Conservation (phyloP, 1,284 basidiomycete species). For the Lentinula novae-zelandiae region DNA sequence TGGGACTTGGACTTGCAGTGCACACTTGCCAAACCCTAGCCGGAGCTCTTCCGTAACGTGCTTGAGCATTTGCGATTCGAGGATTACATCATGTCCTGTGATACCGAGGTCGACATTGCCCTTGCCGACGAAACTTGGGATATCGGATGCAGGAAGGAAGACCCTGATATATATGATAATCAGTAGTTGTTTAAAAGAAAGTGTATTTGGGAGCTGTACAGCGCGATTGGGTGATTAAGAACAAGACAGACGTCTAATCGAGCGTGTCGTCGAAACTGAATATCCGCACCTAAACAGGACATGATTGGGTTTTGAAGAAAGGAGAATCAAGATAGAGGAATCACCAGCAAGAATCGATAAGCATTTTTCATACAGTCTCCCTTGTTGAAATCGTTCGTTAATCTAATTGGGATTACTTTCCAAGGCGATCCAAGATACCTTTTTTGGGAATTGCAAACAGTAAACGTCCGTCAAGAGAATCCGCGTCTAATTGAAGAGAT, state of each 20-base stretch:
- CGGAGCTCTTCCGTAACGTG: slow-evolving; percentile 80
- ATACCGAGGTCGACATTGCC: slow-evolving; percentile 94
- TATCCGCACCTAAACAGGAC: slow-evolving; percentile 75
- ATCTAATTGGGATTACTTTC: not conserved
- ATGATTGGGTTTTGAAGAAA: not conserved
- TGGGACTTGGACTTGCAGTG: slow-evolving; percentile 89
- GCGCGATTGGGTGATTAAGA: slow-evolving; percentile 89
- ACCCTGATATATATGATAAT: slow-evolving; percentile 52
- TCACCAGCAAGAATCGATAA: slow-evolving; percentile 79
- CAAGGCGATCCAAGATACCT: slow-evolving; percentile 44
- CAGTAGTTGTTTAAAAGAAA: not conserved
- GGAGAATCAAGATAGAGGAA: slow-evolving; percentile 16
- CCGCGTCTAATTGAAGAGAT: slow-evolving; percentile 33
- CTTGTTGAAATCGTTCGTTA: slow-evolving; percentile 32
- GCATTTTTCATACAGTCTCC: slow-evolving; percentile 92
- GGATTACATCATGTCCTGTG: slow-evolving; percentile 96
- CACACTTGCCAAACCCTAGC: slow-evolving; percentile 93
- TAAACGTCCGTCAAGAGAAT: slow-evolving; percentile 61
- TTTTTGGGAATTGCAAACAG: slow-evolving; percentile 98
- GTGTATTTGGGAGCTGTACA: slow-evolving; percentile 44
- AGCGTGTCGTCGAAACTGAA: slow-evolving; percentile 90
- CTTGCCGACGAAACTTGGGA: slow-evolving; percentile 97
- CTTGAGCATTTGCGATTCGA: slow-evolving; percentile 82
- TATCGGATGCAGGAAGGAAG: slow-evolving; percentile 97
- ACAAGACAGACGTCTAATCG: slow-evolving; percentile 92